Percentiles rank a stretch among this genome's conserved stretches.
phyloP scores from a whole-genome alignment of 306 rosid species.

The Trifolium pratense region DNA sequence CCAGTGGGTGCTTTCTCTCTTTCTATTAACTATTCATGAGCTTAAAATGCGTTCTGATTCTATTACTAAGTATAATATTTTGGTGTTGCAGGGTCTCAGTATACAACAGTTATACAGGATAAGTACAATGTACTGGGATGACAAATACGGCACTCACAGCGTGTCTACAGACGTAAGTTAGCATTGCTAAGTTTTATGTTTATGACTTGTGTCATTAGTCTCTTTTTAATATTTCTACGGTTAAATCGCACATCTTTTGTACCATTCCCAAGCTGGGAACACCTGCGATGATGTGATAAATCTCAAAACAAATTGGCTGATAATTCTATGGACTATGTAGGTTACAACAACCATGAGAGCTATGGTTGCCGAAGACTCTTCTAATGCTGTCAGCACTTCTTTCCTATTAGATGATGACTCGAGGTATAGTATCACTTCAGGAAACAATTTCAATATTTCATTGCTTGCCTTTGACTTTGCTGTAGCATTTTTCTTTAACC shows the following conservation, averaged over 20 bases:
- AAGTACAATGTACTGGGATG: conserved; percentile 99
- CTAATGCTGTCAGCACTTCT: conserved; percentile 93
- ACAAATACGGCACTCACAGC: conserved; percentile 97
- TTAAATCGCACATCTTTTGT: conserved; percentile 27
- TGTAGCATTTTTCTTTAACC: conserved; percentile 31
- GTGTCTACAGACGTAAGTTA: conserved; percentile 91
- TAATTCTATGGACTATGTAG: conserved; percentile 50
- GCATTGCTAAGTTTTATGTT: conserved; percentile 30
- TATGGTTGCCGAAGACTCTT: conserved; percentile 94
- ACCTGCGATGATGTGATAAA: conserved; percentile 2
- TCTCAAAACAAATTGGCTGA: conserved; percentile 16
- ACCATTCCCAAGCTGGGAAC: conserved; percentile 16
- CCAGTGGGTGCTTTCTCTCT: conserved; percentile 73
- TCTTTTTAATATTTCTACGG: conserved; percentile 22
- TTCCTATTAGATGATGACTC: conserved; percentile 98
- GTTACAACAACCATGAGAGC: conserved; percentile 89
- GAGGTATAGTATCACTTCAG: conserved; percentile 57
- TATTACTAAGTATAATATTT: conserved; percentile 25
- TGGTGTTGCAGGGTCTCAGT: conserved; percentile 81
- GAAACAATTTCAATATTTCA: background rate
- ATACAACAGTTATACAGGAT: conserved; percentile 97
- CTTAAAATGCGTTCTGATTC: conserved; percentile 25
- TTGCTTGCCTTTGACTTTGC: background rate
- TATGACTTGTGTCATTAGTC: conserved; percentile 4
- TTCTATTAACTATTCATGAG: conserved; percentile 18